A percentile compares a stretch with the other conserved stretches of the same genome.
Evolutionary conservation across 257 asterid genomes (phyloP).

Genomic region (Solanum ahanhuiri): DNA sequence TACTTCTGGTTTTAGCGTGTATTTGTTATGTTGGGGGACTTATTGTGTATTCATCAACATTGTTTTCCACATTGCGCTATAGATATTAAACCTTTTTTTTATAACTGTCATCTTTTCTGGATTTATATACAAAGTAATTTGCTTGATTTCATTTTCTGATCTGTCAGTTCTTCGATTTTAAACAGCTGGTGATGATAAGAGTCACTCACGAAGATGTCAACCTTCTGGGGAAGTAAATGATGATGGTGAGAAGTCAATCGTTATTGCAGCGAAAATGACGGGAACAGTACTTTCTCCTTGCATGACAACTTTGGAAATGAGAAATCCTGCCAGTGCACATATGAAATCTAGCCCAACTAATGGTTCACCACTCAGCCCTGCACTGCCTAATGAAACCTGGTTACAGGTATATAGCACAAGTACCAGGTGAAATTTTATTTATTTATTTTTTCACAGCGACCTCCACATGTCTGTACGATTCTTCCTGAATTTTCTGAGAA

Average conservation of each 20-base stretch:
- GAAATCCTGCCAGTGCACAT: constrained; percentile 34
- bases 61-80: background rate
- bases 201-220: background rate
- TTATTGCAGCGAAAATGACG: constrained; percentile 17
- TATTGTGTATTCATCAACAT: background rate
- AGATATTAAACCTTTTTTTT: background rate
- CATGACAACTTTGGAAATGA: constrained; percentile 37
- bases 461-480: background rate
- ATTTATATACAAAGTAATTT: background rate
- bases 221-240: constrained; percentile 26
- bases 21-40: background rate
- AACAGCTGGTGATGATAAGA: background rate
- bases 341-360: constrained; percentile 30
- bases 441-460: background rate
- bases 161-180: background rate
- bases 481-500: background rate
- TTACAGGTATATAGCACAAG: constrained; percentile 36
- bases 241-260: constrained; percentile 31
- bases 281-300: constrained; percentile 27
- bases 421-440: background rate
- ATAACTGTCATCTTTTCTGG: background rate
- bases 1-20: background rate
- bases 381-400: constrained; percentile 46
- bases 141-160: background rate
- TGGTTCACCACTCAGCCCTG: constrained; percentile 18